phyloP scores from a whole-genome alignment of 2,329 filamentous ascomycete genomes.

The Nemania sp. region DNA sequence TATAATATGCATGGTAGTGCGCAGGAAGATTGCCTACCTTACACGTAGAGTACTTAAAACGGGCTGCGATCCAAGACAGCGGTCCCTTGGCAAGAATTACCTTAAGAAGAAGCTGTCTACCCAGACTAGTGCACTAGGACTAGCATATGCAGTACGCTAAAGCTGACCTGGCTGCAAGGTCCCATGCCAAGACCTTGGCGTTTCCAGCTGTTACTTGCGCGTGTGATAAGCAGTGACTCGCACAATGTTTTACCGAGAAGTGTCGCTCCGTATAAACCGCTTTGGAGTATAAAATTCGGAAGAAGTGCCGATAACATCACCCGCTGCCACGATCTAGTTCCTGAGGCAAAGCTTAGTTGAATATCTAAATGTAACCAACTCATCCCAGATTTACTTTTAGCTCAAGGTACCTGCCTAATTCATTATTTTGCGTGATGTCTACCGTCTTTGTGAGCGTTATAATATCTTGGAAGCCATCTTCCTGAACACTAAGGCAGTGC shows the following conservation, averaged over 20 bases:
- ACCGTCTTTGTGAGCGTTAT: slow-evolving; percentile 1
- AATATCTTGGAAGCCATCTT: slow-evolving; percentile 1
- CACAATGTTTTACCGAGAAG: slow-evolving; percentile 1
- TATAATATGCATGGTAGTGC: no score
- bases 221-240: slow-evolving; percentile 17
- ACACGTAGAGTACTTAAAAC: slow-evolving; percentile 14
- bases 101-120: slow-evolving; percentile 13
- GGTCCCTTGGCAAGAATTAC: slow-evolving; percentile 6
- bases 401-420: slow-evolving; percentile 17
- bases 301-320: slow-evolving; percentile 13
- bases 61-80: slow-evolving; percentile 12
- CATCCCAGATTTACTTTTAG: background rate
- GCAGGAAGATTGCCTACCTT: no score
- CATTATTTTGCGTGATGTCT: slow-evolving; percentile 5
- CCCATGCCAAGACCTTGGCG: slow-evolving; percentile 20
- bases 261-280: background rate
- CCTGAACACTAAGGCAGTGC: slow-evolving; percentile 18
- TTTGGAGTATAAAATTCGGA: slow-evolving; percentile 1
- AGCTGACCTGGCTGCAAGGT: slow-evolving; percentile 3
- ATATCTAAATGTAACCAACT: slow-evolving; percentile 11
- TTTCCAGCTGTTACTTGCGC: slow-evolving; percentile 6
- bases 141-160: no score
- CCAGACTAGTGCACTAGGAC: slow-evolving; percentile 1
- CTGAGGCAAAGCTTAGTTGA: slow-evolving; percentile 2
- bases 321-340: background rate